A percentile compares a stretch with the other conserved stretches of the same genome.
Conservation (phyloP, 495 filamentous ascomycete genomes). For the Penicillium coprophilum region DNA sequence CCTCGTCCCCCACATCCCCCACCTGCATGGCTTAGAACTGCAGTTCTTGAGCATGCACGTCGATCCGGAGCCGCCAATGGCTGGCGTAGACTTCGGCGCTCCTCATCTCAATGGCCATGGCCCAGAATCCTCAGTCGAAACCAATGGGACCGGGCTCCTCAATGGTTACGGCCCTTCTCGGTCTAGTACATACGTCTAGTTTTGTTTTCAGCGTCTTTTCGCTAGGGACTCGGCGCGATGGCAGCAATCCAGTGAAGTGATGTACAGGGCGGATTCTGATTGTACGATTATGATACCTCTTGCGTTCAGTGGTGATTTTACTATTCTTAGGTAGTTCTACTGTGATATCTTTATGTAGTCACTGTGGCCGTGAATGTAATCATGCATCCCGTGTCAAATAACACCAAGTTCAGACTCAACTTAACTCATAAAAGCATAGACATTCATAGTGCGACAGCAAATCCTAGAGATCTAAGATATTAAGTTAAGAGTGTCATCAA, state of each 20-base stretch:
- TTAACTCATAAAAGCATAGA: not conserved
- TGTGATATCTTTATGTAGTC: not conserved
- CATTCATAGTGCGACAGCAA: not conserved
- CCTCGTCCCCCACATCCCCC: constrained; percentile 66
- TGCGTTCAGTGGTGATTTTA: constrained; percentile 37
- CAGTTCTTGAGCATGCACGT: constrained; percentile 50
- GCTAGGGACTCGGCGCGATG: constrained; percentile 27
- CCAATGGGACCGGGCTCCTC: constrained; percentile 28
- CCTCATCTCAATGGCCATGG: constrained; percentile 39
- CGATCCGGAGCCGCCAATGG: constrained; percentile 38
- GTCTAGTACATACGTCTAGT: constrained; percentile 51
- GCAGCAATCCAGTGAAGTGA: constrained; percentile 24
- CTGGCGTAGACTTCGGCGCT: constrained; percentile 1
- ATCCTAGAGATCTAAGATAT: not conserved
- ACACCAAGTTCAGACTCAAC: not conserved
- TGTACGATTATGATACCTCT: constrained; percentile 56
- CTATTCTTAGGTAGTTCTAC: constrained; percentile 21
- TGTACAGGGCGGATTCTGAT: constrained; percentile 44
- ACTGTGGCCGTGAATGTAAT: not conserved
- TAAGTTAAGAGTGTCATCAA: not conserved
- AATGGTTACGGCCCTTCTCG: constrained; percentile 44
- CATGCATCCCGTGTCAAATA: not conserved
- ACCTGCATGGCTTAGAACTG: constrained; percentile 63
- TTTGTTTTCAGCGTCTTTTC: constrained; percentile 28
- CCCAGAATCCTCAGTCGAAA: constrained; percentile 24